Percentiles rank a stretch among this genome's conserved stretches.
These are phyloP conservation scores for Microbotryomycetes sp. DNA, from an alignment of 1,284 basidiomycete species.

Conservation along the genomic window DNA sequence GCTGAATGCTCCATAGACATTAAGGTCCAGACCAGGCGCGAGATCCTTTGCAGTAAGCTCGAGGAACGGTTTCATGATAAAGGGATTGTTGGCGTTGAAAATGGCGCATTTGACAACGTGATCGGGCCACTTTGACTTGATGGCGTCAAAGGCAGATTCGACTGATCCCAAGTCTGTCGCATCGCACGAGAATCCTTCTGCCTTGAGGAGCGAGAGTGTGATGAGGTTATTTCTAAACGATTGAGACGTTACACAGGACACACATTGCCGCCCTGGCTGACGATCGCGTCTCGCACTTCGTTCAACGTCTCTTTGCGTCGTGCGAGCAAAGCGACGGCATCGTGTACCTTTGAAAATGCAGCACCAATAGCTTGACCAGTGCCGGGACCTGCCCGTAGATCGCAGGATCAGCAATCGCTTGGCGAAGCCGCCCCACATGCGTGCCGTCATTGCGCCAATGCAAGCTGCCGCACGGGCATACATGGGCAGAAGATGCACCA, in stretches of 20 bases:
- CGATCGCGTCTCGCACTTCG: background rate
- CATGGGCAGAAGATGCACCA: too few relatives aligned
- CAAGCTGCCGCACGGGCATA: too few relatives aligned
- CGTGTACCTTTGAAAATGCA: background rate
- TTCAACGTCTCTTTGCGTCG: constrained; percentile 1
- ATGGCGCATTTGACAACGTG: constrained; percentile 15
- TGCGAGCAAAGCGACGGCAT: constrained; percentile 21
- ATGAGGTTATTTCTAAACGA: background rate
- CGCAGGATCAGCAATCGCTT: too few relatives aligned
- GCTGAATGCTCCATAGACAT: constrained; percentile 24
- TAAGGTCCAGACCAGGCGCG: constrained; percentile 12
- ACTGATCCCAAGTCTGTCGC: constrained; percentile 9
- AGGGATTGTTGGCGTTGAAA: constrained; percentile 25
- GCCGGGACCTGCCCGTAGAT: background rate
- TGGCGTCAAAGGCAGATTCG: constrained; percentile 4
- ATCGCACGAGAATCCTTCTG: constrained; percentile 20
- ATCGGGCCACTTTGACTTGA: constrained; percentile 11
- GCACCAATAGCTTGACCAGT: background rate
- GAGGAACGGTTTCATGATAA: constrained; percentile 24
- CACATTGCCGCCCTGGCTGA: constrained; percentile 1
- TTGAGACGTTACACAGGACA: background rate
- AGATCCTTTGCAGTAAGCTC: constrained; percentile 14
- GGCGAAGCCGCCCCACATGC: too few relatives aligned
- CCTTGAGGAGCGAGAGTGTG: background rate
- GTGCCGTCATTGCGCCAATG: too few relatives aligned